Base-by-base conservation (phyloP, 345 rosid genomes). In the Pseudoturritis turrita region DNA sequence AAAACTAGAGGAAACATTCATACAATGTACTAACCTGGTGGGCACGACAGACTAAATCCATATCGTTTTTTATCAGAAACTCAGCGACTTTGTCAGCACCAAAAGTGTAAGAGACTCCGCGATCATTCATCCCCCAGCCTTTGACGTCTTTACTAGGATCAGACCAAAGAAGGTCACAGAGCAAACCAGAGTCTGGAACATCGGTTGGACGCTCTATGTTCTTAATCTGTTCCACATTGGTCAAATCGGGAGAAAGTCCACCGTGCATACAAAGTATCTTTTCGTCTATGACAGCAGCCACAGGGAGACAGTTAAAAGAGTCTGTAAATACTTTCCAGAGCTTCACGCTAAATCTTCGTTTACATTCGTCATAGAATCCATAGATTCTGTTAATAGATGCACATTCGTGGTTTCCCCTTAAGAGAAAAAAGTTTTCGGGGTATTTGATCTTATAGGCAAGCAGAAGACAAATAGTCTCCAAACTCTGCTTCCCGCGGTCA, bases 61-160 rank as follows among this genome's bases (percentile, higher is more conserved):
- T 69, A 77, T 92, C 94, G 57, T 85, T 90, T 73, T 89, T 86
- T 68, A 82, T 76, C 18, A 92, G 87, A 79, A 92, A 88, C 65
- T 88, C 94, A 10, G 88, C 74, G 23, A 74, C 72, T 72, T 59
- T 81, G 54, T 79, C 87, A 29, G 85, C 73, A 7, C 87, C 89
- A 62, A 83, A 85, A 47, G 87, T 83, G 71, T 45, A 79, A 5
- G 89, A 85, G 76, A 85, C 85, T 45, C 89, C 89, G 1, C 89
- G 77, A 52, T 85, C 89, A 64, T 81, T 83, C 80, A 76, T 77
- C 54, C 87, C 87, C 89, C 89, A 85, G 44, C 87, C 89, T 21
- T 79, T 78, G 55, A 81, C 66, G 5, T 79, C 85, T 65, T 65
- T 75, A 64, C 83, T 75, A 3, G 89, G 89, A 81, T 85, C 89